A percentile compares a stretch with the other conserved stretches of the same genome.
These are phyloP conservation scores for Nicotiana attenuata DNA, from an alignment of 257 asterid genomes.

Conservation along the genomic window DNA sequence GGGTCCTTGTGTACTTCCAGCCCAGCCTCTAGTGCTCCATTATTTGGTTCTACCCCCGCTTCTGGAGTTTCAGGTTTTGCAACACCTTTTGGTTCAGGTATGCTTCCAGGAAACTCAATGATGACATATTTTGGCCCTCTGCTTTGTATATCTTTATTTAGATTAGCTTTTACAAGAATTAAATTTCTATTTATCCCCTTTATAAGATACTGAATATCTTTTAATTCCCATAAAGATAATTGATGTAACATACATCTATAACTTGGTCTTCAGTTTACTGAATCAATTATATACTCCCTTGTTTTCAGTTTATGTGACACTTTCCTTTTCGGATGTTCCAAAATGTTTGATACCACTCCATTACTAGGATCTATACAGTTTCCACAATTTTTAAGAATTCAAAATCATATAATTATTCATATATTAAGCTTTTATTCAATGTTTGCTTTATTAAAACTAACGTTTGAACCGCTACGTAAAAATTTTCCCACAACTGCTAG, in stretches of 20 bases:
- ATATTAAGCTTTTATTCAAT: neutral
- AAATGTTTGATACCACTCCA: neutral
- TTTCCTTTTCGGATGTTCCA: neutral
- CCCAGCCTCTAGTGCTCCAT: constrained; percentile 48
- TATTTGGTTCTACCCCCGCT: constrained; percentile 66
- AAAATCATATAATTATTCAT: neutral
- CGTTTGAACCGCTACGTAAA: neutral
- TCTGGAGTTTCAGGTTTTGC: constrained; percentile 54
- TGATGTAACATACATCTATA: neutral
- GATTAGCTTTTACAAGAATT: neutral
- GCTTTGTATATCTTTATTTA: neutral
- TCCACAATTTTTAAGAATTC: neutral
- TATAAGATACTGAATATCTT: neutral
- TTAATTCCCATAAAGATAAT: neutral
- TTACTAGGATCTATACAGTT: neutral
- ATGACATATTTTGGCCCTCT: neutral
- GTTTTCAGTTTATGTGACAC: neutral
- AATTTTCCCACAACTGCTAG: neutral
- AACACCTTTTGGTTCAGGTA: constrained; percentile 79
- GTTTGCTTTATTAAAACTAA: neutral
- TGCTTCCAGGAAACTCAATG: neutral
- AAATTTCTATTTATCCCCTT: neutral
- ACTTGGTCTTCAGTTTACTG: neutral
- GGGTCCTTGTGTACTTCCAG: constrained; percentile 49
- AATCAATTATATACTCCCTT: neutral